phyloP scores from a whole-genome alignment of 2,329 filamentous ascomycete species.

The Pyricularia pennisetigena region DNA sequence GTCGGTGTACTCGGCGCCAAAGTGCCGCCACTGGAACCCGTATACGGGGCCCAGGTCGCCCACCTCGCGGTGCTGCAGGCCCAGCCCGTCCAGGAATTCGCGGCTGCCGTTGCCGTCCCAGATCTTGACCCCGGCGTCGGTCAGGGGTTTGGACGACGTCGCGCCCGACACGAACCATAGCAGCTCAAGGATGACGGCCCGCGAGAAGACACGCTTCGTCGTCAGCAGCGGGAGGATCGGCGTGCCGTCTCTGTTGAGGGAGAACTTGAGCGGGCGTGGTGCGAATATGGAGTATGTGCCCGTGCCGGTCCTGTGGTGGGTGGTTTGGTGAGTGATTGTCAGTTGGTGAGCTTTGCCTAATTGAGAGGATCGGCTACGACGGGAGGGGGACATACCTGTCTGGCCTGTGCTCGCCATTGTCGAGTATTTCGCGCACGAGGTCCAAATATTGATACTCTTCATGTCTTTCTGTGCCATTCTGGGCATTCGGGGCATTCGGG shows the following conservation, averaged over 20 bases:
- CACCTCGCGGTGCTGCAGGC: constrained; percentile 68
- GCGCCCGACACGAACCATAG: constrained; percentile 89
- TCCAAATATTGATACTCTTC: constrained; percentile 94
- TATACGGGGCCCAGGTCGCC: constrained; percentile 95
- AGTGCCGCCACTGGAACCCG: constrained; percentile 98
- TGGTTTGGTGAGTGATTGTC: background rate
- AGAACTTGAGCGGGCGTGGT: constrained; percentile 77
- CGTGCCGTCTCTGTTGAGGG: constrained; percentile 52
- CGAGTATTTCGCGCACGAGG: constrained; percentile 76
- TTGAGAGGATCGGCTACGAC: background rate
- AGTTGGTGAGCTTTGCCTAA: background rate
- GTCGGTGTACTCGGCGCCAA: constrained; percentile 82
- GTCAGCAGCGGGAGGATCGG: constrained; percentile 80
- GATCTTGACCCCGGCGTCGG: constrained; percentile 79
- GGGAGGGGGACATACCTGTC: constrained; percentile 55
- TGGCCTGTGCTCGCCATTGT: constrained; percentile 75
- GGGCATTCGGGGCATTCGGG: too few relatives aligned
- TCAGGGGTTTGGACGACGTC: constrained; percentile 71
- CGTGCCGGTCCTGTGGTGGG: constrained; percentile 64
- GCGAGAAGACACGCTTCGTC: constrained; percentile 91
- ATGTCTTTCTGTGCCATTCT: constrained; percentile 33
- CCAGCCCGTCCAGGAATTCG: constrained; percentile 78
- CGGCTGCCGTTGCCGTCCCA: constrained; percentile 97
- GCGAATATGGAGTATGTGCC: constrained; percentile 87
- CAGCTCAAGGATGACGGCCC: constrained; percentile 82